Evolutionary conservation across 345 rosid species (phyloP).

Genomic region (Acer campestre): DNA sequence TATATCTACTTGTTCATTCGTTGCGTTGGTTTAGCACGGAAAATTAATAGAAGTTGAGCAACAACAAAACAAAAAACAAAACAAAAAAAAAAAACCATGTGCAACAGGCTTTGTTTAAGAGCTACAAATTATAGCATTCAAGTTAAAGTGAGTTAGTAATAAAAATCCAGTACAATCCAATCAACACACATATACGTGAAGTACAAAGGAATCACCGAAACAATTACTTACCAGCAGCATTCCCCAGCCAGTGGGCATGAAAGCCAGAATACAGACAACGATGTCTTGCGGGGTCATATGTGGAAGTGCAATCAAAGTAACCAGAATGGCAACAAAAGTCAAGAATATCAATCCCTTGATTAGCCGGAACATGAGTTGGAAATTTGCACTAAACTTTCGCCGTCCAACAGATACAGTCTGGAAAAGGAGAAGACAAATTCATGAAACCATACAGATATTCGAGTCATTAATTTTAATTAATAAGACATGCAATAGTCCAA

Average conservation of each 20-base stretch:
- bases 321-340: constrained; percentile 75
- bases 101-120: not conserved
- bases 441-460: not conserved
- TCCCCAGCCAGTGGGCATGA: constrained; percentile 99
- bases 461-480: not conserved
- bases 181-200: not conserved
- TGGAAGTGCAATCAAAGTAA: constrained; percentile 75
- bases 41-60: not conserved
- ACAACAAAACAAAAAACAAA: no score
- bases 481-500: not conserved
- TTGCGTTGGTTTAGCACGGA: not conserved
- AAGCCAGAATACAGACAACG: constrained; percentile 89
- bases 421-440: constrained; percentile 17
- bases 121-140: not conserved
- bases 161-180: not conserved
- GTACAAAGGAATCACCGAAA: not conserved
- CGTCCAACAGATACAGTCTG: constrained; percentile 97
- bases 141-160: not conserved
- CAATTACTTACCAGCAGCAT: constrained; percentile 76
- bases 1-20: not conserved
- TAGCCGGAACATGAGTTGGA: constrained; percentile 91
- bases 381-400: constrained; percentile 89
- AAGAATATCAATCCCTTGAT: constrained; percentile 96
- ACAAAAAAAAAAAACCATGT: not conserved
- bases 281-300: constrained; percentile 89